phyloP scores from a whole-genome alignment of 192 early-diverging fungal genomes.

The Powellomyces hirtus region DNA sequence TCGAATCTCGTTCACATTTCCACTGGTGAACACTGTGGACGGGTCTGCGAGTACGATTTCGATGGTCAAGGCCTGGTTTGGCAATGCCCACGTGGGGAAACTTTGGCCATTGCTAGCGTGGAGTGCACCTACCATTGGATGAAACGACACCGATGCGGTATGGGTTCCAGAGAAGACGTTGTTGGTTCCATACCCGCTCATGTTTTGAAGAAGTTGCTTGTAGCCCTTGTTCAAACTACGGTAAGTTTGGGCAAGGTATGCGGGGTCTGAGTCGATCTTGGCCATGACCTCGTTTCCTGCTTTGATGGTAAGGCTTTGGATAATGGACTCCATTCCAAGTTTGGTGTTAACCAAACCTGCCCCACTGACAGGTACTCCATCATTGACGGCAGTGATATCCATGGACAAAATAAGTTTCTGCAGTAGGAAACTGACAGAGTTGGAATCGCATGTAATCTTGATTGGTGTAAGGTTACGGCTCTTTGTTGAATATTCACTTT shows the following conservation, averaged over 20 bases:
- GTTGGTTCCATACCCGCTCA: constrained; percentile 7
- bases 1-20: background rate
- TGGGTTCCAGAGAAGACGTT: background rate
- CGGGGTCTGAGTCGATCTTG: background rate
- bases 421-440: background rate
- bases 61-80: constrained; percentile 1
- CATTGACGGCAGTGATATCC: background rate
- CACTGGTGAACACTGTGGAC: background rate
- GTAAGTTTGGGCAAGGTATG: background rate
- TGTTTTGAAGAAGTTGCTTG: background rate
- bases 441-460: background rate
- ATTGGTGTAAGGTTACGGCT: background rate
- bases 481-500: background rate
- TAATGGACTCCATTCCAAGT: constrained; percentile 4
- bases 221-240: background rate
- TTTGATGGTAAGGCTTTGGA: background rate
- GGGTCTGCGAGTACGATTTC: constrained; percentile 2
- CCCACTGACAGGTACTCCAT: background rate
- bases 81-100: constrained; percentile 10
- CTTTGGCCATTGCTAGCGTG: background rate
- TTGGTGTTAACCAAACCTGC: background rate
- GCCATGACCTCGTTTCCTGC: background rate
- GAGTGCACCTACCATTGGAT: constrained; percentile 4
- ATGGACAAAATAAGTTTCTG: background rate
- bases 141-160: background rate